A percentile compares a stretch with the other conserved stretches of the same genome.
phyloP scores from a whole-genome alignment of 495 filamentous ascomycete species.

The Copromyces sp. region DNA sequence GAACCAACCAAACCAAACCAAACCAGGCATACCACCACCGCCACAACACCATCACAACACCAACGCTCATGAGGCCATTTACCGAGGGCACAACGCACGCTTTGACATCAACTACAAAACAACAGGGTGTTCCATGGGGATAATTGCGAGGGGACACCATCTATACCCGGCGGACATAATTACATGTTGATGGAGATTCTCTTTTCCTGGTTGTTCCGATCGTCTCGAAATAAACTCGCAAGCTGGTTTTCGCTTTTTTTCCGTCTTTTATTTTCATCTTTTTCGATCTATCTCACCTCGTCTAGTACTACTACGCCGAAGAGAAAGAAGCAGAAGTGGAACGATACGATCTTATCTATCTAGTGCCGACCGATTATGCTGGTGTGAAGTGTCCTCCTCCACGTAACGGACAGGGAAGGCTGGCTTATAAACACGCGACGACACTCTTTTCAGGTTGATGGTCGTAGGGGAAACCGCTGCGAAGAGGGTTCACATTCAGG shows the following conservation, averaged over 20 bases:
- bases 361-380: neutral
- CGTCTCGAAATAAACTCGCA: neutral
- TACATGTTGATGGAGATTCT: neutral
- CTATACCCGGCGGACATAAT: conserved; percentile 18
- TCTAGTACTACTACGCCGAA: conserved; percentile 1
- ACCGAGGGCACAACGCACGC: neutral
- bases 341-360: neutral
- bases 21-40: neutral
- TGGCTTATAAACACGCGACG: neutral
- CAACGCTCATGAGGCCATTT: neutral
- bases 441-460: neutral
- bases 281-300: conserved; percentile 9
- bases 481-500: neutral
- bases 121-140: neutral
- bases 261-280: conserved; percentile 6
- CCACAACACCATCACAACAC: neutral
- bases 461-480: neutral
- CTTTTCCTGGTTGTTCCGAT: conserved; percentile 2
- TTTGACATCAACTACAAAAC: neutral
- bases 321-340: neutral
- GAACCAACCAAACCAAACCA: neutral
- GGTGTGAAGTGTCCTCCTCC: neutral
- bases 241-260: conserved; percentile 3
- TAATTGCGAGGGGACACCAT: conserved; percentile 5
- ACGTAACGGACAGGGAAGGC: neutral